Evolutionary conservation across 345 rosid genomes (phyloP).

Genomic region (Microcos paniculata): DNA sequence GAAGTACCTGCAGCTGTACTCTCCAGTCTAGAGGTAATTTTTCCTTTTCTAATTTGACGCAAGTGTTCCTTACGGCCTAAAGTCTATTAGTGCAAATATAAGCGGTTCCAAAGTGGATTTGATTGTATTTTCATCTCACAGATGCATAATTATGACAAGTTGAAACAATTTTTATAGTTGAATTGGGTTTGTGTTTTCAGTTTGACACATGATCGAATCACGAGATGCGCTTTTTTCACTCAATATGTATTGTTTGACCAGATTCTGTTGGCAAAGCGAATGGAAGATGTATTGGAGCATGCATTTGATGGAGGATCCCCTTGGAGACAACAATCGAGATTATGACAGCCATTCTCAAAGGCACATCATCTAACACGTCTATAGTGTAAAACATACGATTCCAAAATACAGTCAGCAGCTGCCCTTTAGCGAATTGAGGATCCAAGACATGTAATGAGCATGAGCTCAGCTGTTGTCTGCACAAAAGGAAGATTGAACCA

Average conservation of each 20-base stretch:
- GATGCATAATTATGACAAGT: neutral
- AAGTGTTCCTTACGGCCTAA: neutral
- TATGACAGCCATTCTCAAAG: conserved; percentile 38
- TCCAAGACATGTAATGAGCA: neutral
- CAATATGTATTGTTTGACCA: conserved; percentile 21
- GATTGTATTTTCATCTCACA: neutral
- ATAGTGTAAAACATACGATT: neutral
- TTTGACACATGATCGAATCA: neutral
- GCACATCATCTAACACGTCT: neutral
- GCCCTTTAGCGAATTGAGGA: conserved; percentile 16
- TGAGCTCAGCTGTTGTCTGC: neutral
- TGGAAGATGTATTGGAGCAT: conserved; percentile 94
- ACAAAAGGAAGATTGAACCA: neutral
- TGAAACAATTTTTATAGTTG: neutral
- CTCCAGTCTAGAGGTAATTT: conserved; percentile 73
- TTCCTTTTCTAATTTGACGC: neutral
- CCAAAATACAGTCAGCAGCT: neutral
- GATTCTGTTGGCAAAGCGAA: conserved; percentile 81
- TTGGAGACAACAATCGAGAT: conserved; percentile 75
- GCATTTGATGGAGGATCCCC: conserved; percentile 98
- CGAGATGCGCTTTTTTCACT: neutral
- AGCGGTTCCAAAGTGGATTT: neutral
- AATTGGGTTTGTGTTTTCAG: neutral
- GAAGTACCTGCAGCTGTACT: conserved; percentile 94
- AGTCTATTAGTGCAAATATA: neutral